phyloP scores from a whole-genome alignment of 2,329 filamentous ascomycete species.

The Colletotrichum magnum region DNA sequence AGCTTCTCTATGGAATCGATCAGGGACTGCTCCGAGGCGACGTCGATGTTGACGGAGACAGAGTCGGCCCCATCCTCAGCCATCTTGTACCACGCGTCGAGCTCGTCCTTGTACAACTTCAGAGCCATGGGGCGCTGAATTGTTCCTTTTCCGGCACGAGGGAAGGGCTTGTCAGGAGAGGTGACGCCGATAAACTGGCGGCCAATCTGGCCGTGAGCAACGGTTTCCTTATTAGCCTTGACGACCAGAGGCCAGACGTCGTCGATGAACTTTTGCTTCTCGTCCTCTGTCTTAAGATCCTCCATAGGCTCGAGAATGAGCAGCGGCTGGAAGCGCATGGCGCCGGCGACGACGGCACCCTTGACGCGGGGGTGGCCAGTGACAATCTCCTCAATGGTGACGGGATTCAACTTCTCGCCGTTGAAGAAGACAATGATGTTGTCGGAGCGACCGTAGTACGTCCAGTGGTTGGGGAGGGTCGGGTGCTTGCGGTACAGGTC shows the following conservation, averaged over 20 bases:
- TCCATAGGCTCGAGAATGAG: conserved; percentile 62
- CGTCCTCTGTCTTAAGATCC: conserved; percentile 44
- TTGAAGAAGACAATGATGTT: conserved; percentile 63
- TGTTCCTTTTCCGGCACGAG: conserved; percentile 61
- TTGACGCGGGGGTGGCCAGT: conserved; percentile 55
- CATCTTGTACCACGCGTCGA: conserved; percentile 57
- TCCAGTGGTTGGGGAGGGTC: conserved; percentile 52
- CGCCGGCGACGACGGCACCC: conserved; percentile 62
- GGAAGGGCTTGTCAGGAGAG: conserved; percentile 58
- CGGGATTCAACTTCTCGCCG: conserved; percentile 64
- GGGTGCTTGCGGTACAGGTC: conserved; percentile 60
- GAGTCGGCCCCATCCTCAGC: conserved; percentile 55
- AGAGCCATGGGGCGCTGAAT: conserved; percentile 57
- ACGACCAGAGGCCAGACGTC: conserved; percentile 60
- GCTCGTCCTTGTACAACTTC: conserved; percentile 59
- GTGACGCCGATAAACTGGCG: conserved; percentile 56
- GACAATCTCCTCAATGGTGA: conserved; percentile 59
- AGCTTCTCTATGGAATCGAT: conserved; percentile 44
- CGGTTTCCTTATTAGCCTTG: conserved; percentile 55
- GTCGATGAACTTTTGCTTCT: conserved; percentile 52
- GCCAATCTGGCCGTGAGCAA: conserved; percentile 60
- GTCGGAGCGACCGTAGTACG: conserved; percentile 54
- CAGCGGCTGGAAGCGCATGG: conserved; percentile 60
- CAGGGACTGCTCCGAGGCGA: conserved; percentile 44
- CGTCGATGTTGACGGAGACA: conserved; percentile 58